A percentile compares a stretch with the other conserved stretches of the same genome.
Conservation (phyloP, 2,329 filamentous ascomycete species). For the Fusarium succisae region DNA sequence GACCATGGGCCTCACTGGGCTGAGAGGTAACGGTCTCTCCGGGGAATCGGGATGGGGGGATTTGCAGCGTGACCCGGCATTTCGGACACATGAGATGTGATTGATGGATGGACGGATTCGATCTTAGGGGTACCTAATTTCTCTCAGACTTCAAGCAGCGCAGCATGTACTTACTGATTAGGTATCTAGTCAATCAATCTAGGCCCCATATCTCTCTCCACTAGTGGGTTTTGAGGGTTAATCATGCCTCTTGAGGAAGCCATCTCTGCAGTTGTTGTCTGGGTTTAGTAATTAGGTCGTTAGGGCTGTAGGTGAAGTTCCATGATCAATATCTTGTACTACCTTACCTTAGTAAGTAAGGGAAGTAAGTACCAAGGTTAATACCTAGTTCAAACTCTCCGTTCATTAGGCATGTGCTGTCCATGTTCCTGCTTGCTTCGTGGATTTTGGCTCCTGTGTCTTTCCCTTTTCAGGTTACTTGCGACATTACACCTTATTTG, state of each 20-base stretch:
- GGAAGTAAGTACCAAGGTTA: background rate
- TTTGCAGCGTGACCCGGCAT: constrained; percentile 6
- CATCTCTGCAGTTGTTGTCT: constrained; percentile 8
- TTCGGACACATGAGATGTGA: constrained; percentile 7
- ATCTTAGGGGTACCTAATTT: background rate
- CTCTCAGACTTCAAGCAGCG: background rate
- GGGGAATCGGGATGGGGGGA: background rate
- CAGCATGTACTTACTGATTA: background rate
- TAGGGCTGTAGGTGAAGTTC: constrained; percentile 12
- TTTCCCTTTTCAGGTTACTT: background rate
- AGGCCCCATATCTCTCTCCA: background rate
- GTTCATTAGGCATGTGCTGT: background rate
- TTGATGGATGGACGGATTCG: background rate
- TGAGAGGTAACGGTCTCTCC: constrained; percentile 12
- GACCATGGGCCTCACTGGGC: constrained; percentile 32
- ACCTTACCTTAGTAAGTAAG: background rate
- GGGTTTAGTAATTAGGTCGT: background rate
- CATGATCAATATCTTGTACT: background rate
- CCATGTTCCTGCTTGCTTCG: constrained; percentile 3
- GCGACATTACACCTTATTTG: constrained; percentile 2
- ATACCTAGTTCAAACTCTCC: background rate
- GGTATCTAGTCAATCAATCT: background rate
- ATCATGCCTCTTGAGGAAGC: constrained; percentile 4
- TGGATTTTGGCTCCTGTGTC: background rate
- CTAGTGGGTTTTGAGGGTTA: background rate